Conservation (phyloP, 345 rosid genomes). For the Camelina sativa region DNA sequence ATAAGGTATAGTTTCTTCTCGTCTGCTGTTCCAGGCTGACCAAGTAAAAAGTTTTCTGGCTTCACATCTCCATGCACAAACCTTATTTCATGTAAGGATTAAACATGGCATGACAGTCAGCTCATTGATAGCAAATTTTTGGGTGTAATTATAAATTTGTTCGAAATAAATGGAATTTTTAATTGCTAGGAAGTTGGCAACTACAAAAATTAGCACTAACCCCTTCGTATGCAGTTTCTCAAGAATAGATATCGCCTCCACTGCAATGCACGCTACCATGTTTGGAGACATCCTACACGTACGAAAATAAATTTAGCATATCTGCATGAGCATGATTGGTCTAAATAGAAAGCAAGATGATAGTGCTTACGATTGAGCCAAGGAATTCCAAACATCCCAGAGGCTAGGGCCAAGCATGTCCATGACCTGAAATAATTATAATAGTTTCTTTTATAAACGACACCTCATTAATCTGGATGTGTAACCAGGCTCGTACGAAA, state of each 20-base stretch:
- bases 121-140: conserved; percentile 14
- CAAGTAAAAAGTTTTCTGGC: conserved; percentile 92
- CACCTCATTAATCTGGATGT: conserved; percentile 10
- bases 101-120: conserved; percentile 28
- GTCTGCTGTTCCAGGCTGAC: conserved; percentile 81
- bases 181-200: conserved; percentile 4
- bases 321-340: conserved; percentile 10
- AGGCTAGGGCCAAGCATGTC: conserved; percentile 98
- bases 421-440: conserved; percentile 75
- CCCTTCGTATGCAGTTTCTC: conserved; percentile 88
- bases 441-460: background rate
- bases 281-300: conserved; percentile 75
- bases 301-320: conserved; percentile 33
- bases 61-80: conserved; percentile 97
- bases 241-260: conserved; percentile 93
- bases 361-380: conserved; percentile 73
- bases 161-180: background rate
- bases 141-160: background rate
- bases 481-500: conserved; percentile 20
- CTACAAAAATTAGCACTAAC: conserved; percentile 47
- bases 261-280: conserved; percentile 92
- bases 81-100: conserved; percentile 49
- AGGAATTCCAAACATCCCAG: conserved; percentile 97
- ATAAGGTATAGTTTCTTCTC: conserved; percentile 88
- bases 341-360: background rate